Evolutionary conservation across 202 grass and related monocot species (phyloP).

Genomic region (Musa balbisiana): DNA sequence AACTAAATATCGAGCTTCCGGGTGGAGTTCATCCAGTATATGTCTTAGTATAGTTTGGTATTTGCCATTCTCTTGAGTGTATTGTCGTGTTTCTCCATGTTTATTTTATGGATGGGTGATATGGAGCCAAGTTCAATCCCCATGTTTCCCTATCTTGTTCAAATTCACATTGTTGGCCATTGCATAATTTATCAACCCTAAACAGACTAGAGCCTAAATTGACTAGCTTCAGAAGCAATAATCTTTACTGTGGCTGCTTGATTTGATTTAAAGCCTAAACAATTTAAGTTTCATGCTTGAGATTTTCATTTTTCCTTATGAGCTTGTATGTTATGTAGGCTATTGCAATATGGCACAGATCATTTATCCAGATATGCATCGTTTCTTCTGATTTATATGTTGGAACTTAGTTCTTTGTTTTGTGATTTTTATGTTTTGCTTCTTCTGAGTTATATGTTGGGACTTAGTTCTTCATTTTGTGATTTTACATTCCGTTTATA

Average conservation of each 20-base stretch:
- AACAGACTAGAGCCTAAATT: too few species aligned
- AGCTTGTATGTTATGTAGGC: neutral
- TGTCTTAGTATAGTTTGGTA: too few species aligned
- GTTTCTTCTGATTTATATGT: neutral
- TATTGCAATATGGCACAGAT: neutral
- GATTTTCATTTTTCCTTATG: too few species aligned
- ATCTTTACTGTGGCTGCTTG: neutral
- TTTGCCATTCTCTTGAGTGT: too few species aligned
- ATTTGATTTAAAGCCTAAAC: neutral
- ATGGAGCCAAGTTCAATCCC: neutral
- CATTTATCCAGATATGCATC: neutral
- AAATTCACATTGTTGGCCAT: neutral
- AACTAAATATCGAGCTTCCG: too few species aligned
- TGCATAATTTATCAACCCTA: neutral
- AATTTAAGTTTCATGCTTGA: neutral
- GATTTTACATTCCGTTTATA: slow-evolving; percentile 20
- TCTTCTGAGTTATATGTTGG: neutral
- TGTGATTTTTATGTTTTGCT: neutral
- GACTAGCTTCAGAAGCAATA: too few species aligned
- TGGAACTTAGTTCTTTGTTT: neutral
- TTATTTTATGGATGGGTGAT: neutral
- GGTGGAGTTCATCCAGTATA: too few species aligned
- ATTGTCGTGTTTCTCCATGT: too few species aligned
- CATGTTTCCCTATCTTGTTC: neutral
- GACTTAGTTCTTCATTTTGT: neutral